phyloP scores from a whole-genome alignment of 2,329 filamentous ascomycete species.

The Exophiala aquamarina region DNA sequence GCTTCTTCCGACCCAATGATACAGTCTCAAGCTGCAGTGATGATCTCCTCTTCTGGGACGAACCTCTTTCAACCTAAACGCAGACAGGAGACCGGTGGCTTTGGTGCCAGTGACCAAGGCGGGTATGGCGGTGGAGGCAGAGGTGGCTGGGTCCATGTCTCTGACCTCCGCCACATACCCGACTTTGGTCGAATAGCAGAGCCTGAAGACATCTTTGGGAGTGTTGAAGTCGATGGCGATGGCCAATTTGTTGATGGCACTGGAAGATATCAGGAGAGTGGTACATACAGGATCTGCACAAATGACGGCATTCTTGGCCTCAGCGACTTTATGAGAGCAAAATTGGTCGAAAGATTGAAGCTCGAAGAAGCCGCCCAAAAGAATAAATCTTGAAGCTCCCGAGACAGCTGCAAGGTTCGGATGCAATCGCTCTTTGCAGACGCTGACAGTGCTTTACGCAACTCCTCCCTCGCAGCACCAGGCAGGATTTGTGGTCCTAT shows the following conservation, averaged over 20 bases:
- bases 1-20: constrained; percentile 58
- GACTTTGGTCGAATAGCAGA: constrained; percentile 64
- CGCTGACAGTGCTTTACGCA: no score
- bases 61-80: constrained; percentile 33
- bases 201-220: constrained; percentile 67
- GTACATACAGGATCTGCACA: constrained; percentile 62
- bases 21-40: constrained; percentile 59
- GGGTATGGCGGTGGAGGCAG: constrained; percentile 58
- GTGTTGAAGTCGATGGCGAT: constrained; percentile 59
- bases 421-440: no score
- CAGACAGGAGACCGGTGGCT: constrained; percentile 48
- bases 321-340: constrained; percentile 50
- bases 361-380: constrained; percentile 30
- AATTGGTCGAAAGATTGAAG: constrained; percentile 48
- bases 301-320: constrained; percentile 57
- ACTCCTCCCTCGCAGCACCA: no score
- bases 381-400: background rate
- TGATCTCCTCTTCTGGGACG: constrained; percentile 56
- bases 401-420: no score
- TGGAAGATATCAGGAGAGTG: constrained; percentile 61
- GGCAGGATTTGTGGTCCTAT: no score
- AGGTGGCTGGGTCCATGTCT: constrained; percentile 65
- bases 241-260: constrained; percentile 57
- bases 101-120: constrained; percentile 60
- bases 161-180: constrained; percentile 58